phyloP scores from a whole-genome alignment of 2,329 filamentous ascomycete genomes.

The Pseudogymnoascus sp. region DNA sequence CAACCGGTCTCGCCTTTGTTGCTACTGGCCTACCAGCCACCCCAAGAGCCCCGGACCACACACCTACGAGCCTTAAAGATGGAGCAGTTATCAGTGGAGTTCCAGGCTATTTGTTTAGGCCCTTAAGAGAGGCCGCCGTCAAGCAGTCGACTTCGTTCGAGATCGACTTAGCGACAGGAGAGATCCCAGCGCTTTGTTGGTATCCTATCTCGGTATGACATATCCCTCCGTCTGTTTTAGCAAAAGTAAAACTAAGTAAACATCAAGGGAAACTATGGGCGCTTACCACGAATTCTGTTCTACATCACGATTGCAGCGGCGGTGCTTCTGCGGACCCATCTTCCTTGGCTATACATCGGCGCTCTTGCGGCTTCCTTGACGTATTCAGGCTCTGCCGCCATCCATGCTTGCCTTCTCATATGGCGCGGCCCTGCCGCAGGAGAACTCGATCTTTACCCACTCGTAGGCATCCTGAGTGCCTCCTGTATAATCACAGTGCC shows the following conservation, averaged over 20 bases:
- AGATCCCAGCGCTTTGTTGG: background rate
- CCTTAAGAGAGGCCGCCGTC: background rate
- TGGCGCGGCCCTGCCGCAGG: background rate
- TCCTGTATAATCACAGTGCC: background rate
- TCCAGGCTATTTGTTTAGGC: background rate
- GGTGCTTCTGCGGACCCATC: background rate
- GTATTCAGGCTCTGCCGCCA: background rate
- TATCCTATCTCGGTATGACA: background rate
- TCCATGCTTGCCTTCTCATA: conserved; percentile 2
- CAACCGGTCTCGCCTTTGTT: background rate
- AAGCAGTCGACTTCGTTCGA: background rate
- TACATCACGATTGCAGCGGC: background rate
- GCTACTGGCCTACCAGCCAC: background rate
- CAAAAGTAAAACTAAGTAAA: background rate
- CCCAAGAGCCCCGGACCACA: background rate
- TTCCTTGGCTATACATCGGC: background rate
- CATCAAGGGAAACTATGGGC: background rate
- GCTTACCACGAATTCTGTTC: background rate
- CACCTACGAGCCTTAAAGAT: background rate
- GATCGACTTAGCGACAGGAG: background rate
- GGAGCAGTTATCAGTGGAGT: background rate
- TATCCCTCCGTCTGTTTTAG: background rate
- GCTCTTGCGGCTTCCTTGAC: background rate
- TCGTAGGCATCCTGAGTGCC: background rate
- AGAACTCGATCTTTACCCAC: background rate